A percentile compares a stretch with the other conserved stretches of the same genome.
Evolutionary conservation across 1,284 basidiomycete species (phyloP).

Genomic region (Rhodofomes roseus): DNA sequence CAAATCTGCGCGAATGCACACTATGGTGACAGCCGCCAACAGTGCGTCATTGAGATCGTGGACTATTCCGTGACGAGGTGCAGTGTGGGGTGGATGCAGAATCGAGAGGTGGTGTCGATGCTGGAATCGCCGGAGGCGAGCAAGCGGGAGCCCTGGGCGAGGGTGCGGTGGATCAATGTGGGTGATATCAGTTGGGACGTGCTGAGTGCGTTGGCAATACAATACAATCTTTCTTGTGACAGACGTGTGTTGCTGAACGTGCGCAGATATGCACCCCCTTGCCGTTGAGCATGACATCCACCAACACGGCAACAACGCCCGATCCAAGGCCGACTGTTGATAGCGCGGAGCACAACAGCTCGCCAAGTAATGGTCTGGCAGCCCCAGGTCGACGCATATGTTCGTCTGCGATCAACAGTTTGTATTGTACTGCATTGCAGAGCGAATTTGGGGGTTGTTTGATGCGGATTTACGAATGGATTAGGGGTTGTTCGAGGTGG

Average conservation of each 20-base stretch:
- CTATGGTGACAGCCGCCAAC: conserved; percentile 49
- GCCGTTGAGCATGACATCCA: conserved; percentile 68
- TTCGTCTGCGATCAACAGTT: too few relatives aligned
- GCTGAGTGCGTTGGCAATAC: conserved; percentile 57
- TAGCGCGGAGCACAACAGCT: too few relatives aligned
- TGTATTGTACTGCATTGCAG: too few relatives aligned
- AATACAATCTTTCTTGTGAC: conserved; percentile 34
- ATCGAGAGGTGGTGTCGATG: conserved; percentile 48
- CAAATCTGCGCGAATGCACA: conserved; percentile 42
- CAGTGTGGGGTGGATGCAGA: conserved; percentile 49
- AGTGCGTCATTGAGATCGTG: conserved; percentile 64
- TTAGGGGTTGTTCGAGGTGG: too few relatives aligned
- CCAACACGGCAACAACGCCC: conserved; percentile 41
- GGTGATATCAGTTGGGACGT: conserved; percentile 72
- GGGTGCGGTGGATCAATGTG: conserved; percentile 72
- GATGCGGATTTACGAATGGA: too few relatives aligned
- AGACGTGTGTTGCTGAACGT: neutral
- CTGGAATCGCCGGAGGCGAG: conserved; percentile 39
- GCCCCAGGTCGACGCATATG: too few relatives aligned
- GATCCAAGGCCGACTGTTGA: conserved; percentile 71
- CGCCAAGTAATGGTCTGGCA: too few relatives aligned
- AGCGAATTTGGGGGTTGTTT: too few relatives aligned
- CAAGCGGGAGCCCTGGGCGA: conserved; percentile 58
- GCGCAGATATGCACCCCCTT: conserved; percentile 60
- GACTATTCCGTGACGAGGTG: conserved; percentile 46